Evolutionary conservation across 2,329 filamentous ascomycete species (phyloP).

Genomic region (Periconia sp.): DNA sequence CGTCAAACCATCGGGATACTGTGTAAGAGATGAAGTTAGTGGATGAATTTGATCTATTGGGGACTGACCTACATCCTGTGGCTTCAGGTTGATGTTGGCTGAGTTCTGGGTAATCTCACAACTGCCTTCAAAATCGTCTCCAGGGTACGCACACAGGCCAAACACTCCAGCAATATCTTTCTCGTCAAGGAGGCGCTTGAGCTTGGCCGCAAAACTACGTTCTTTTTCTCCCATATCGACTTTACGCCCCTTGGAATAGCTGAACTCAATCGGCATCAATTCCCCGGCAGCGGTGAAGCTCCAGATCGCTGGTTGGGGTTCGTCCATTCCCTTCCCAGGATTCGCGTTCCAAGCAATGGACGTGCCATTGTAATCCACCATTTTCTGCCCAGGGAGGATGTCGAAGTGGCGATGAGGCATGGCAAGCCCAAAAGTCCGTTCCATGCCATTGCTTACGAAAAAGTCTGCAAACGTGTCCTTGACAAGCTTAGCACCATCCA

Average conservation of each 20-base stretch:
- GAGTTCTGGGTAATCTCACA: conserved; percentile 2
- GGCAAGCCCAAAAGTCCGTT: not conserved
- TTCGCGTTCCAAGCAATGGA: not conserved
- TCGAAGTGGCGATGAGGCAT: conserved; percentile 1
- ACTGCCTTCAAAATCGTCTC: conserved; percentile 3
- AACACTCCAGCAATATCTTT: not conserved
- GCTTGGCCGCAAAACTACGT: not conserved
- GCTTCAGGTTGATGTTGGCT: not conserved
- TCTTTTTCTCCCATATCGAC: not conserved
- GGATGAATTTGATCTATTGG: not conserved
- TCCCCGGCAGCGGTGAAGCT: not conserved
- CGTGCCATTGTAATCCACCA: not conserved
- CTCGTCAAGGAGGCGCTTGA: not conserved
- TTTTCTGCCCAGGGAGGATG: not conserved
- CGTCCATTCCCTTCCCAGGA: not conserved
- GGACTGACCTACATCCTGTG: conserved; percentile 2
- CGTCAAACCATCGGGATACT: conserved; percentile 3
- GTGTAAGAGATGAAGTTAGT: conserved; percentile 1
- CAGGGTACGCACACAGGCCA: conserved; percentile 3
- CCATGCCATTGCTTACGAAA: not conserved
- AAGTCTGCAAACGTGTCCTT: not conserved
- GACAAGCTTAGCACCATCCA: conserved; percentile 2
- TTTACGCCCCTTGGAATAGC: not conserved
- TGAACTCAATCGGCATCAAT: not conserved
- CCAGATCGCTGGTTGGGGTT: not conserved